A percentile compares a stretch with the other conserved stretches of the same genome.
These are phyloP conservation scores for Pyrenophora tritici-repentis DNA, from an alignment of 2,329 filamentous ascomycete species.

Conservation along the genomic window DNA sequence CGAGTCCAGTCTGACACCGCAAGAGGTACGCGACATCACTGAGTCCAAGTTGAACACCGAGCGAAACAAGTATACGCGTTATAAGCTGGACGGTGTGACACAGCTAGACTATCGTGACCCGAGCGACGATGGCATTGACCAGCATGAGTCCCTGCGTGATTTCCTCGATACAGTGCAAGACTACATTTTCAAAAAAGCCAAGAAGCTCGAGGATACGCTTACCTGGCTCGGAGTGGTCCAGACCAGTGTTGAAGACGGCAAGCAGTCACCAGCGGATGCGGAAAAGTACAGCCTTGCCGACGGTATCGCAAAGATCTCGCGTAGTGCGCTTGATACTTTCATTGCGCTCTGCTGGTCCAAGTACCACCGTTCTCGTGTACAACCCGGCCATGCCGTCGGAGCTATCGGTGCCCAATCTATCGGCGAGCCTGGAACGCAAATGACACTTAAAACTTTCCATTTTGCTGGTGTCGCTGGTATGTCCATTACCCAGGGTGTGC, in stretches of 20 bases:
- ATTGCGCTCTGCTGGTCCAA: constrained; percentile 83
- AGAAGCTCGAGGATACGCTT: constrained; percentile 61
- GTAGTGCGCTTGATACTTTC: constrained; percentile 73
- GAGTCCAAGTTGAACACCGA: constrained; percentile 70
- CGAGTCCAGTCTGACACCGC: constrained; percentile 73
- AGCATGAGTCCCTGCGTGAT: constrained; percentile 74
- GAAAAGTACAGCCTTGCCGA: constrained; percentile 55
- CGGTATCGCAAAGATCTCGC: constrained; percentile 82
- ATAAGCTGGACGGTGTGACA: constrained; percentile 41
- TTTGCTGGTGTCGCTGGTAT: constrained; percentile 99
- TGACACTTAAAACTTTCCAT: constrained; percentile 99
- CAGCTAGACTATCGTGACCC: constrained; percentile 71
- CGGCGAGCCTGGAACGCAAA: constrained; percentile 96
- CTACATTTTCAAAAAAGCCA: constrained; percentile 68
- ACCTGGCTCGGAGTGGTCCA: constrained; percentile 32
- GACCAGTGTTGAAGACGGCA: constrained; percentile 12
- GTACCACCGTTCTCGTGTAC: constrained; percentile 87
- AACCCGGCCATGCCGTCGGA: constrained; percentile 93
- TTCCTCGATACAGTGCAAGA: constrained; percentile 80
- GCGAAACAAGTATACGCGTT: constrained; percentile 58
- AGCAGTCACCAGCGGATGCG: constrained; percentile 37
- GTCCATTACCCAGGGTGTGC: constrained; percentile 99
- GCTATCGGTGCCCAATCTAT: constrained; percentile 97
- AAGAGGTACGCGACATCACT: constrained; percentile 73
- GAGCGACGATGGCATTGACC: constrained; percentile 62